phyloP scores from a whole-genome alignment of 2,329 filamentous ascomycete genomes.

The Epichloe elymi region DNA sequence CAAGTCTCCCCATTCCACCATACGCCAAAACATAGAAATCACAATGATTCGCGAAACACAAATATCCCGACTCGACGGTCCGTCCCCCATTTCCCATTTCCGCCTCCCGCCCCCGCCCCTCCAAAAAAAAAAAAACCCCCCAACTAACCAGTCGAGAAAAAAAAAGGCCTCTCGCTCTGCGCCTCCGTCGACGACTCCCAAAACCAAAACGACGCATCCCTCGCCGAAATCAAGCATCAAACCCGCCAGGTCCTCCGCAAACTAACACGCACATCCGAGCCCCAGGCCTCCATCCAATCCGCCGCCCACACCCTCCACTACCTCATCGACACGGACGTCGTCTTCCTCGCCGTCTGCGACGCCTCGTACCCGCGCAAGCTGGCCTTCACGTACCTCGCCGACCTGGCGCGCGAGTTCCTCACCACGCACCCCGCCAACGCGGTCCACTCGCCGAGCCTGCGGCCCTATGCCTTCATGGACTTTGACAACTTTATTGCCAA shows the following conservation, averaged over 20 bases:
- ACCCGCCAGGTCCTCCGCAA: slow-evolving; percentile 82
- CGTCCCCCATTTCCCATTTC: slow-evolving; percentile 6
- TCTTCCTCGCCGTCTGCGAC: slow-evolving; percentile 91
- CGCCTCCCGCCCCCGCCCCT: no score
- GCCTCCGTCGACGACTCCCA: slow-evolving; percentile 75
- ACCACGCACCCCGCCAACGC: slow-evolving; percentile 65
- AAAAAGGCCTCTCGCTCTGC: slow-evolving; percentile 76
- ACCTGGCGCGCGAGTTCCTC: slow-evolving; percentile 82
- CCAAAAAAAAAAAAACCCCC: no score
- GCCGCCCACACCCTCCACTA: slow-evolving; percentile 79
- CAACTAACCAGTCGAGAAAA: not conserved
- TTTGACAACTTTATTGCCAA: slow-evolving; percentile 95
- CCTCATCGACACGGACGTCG: slow-evolving; percentile 67
- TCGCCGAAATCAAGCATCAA: slow-evolving; percentile 80
- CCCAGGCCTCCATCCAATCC: slow-evolving; percentile 84
- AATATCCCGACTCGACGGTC: slow-evolving; percentile 87
- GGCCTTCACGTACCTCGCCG: slow-evolving; percentile 93
- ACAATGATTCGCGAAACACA: slow-evolving; percentile 83
- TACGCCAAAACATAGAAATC: not conserved
- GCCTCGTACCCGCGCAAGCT: slow-evolving; percentile 92
- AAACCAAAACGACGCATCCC: slow-evolving; percentile 39
- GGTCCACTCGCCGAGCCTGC: slow-evolving; percentile 60
- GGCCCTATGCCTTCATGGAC: slow-evolving; percentile 93
- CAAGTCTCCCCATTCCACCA: not conserved
- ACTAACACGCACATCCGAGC: slow-evolving; percentile 76